A percentile compares a stretch with the other conserved stretches of the same genome.
phyloP scores from a whole-genome alignment of 805 yeast species.

The Saccharomyces kudriavzevii region DNA sequence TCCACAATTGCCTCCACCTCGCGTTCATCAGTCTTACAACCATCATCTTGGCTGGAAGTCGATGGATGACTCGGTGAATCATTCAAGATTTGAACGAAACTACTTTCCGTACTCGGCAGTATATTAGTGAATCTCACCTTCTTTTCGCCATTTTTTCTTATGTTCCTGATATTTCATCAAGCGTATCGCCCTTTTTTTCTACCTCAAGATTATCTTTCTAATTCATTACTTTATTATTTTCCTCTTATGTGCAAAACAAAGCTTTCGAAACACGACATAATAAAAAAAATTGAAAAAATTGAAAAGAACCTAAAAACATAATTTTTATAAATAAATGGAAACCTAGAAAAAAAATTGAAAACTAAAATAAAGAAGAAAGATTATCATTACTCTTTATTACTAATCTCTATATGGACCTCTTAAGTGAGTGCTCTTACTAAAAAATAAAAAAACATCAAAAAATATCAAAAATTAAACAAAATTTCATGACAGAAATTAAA shows the following conservation, averaged over 20 bases:
- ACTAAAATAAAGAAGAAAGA: neutral
- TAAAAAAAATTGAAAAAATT: neutral
- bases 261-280: neutral
- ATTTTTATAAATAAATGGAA: neutral
- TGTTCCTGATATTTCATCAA: neutral
- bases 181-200: neutral
- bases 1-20: neutral
- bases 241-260: neutral
- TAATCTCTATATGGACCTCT: conserved; percentile 5
- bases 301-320: neutral
- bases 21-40: neutral
- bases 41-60: conserved; percentile 1
- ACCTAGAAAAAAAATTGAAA: neutral
- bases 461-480: neutral
- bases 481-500: neutral
- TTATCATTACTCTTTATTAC: neutral
- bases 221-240: neutral
- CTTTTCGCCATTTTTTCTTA: neutral
- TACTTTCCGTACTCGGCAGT: neutral
- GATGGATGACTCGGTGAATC: conserved; percentile 1
- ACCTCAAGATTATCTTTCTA: neutral
- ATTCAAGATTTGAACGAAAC: neutral
- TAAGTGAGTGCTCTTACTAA: conserved; percentile 4
- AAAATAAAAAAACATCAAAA: neutral
- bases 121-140: neutral